These are phyloP conservation scores for Apiotrichum laibachii DNA, from an alignment of 1,284 basidiomycete species.

Conservation along the genomic window DNA sequence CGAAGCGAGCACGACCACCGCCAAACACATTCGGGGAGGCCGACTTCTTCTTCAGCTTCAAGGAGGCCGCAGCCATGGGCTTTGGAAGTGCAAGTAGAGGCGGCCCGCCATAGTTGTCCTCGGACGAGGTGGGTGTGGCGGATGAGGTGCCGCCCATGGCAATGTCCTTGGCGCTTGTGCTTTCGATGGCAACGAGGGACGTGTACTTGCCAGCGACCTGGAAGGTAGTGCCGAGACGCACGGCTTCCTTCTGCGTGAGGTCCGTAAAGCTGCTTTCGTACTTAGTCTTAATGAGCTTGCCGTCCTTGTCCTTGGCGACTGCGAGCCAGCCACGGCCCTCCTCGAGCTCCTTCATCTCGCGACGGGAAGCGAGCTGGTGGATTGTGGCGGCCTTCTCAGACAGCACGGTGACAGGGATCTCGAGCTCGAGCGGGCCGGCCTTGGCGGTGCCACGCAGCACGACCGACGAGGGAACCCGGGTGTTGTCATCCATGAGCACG, in stretches of 20 bases:
- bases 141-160: too few relatives aligned
- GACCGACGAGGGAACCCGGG: conserved; percentile 1
- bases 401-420: conserved; percentile 48
- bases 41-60: too few relatives aligned
- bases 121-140: too few relatives aligned
- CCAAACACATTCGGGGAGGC: too few relatives aligned
- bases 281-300: conserved; percentile 4
- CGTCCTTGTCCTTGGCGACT: background rate
- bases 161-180: background rate
- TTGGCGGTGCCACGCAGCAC: conserved; percentile 51
- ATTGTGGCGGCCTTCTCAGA: conserved; percentile 29
- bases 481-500: conserved; percentile 54
- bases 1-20: too few relatives aligned
- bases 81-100: too few relatives aligned
- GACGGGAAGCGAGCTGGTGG: conserved; percentile 59
- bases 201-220: conserved; percentile 58
- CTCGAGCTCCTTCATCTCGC: conserved; percentile 54
- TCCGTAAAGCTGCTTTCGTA: conserved; percentile 7
- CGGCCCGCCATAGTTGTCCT: too few relatives aligned
- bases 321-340: conserved; percentile 18
- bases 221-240: conserved; percentile 55
- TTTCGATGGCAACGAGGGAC: conserved; percentile 59
- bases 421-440: conserved; percentile 45
- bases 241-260: conserved; percentile 37
- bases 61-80: too few relatives aligned